Conservation (phyloP, 441 rosid species). For the Arabidopsis lyrata region DNA sequence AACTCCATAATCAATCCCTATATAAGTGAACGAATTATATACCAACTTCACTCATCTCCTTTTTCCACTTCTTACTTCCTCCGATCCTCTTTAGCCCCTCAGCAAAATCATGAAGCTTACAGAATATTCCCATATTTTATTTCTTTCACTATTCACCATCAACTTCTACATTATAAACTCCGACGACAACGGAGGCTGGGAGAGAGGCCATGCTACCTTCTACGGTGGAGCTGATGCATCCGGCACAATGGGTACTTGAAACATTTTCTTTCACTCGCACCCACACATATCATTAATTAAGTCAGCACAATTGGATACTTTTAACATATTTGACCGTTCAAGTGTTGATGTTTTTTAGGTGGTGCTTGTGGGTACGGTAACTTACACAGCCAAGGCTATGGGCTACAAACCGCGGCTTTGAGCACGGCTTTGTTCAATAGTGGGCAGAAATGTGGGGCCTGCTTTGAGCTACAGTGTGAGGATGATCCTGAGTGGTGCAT, state of each 20-base stretch:
- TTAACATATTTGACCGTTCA: background rate
- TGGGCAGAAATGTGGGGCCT: constrained; percentile 72
- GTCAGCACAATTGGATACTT: background rate
- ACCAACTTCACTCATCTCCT: constrained; percentile 7
- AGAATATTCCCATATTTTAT: constrained; percentile 15
- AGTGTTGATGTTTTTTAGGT: constrained; percentile 49
- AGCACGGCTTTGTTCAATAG: constrained; percentile 69
- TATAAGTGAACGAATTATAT: constrained; percentile 21
- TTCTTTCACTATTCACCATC: constrained; percentile 35
- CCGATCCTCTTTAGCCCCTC: background rate
- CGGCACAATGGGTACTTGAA: constrained; percentile 44
- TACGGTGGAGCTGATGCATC: constrained; percentile 47
- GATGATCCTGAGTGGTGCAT: constrained; percentile 73
- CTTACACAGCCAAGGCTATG: constrained; percentile 70
- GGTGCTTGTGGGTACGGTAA: constrained; percentile 84
- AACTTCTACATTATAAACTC: constrained; percentile 30
- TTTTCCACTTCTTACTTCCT: too few species aligned
- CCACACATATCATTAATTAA: background rate
- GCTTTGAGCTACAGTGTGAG: constrained; percentile 60
- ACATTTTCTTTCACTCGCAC: background rate
- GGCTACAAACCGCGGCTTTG: constrained; percentile 69
- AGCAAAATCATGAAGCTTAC: constrained; percentile 41
- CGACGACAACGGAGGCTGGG: constrained; percentile 33
- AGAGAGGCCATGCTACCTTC: constrained; percentile 48
- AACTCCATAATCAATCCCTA: background rate